Evolutionary conservation across 2,329 filamentous ascomycete genomes (phyloP).

Genomic region (Basipetospora sp.): DNA sequence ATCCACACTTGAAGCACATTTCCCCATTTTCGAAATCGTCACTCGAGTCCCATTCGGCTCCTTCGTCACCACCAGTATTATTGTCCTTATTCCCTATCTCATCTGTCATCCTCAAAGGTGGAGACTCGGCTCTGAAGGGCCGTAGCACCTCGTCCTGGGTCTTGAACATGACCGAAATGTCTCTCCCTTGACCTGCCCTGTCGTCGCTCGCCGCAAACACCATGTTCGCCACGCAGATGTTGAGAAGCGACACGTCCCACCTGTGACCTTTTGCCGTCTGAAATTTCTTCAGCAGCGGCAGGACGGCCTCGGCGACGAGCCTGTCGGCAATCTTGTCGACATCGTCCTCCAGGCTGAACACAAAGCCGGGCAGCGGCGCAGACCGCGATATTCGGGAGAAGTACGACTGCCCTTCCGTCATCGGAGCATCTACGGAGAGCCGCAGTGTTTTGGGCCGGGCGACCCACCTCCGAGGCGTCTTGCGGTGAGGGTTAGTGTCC

Average conservation of each 20-base stretch:
- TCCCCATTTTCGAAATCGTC: slow-evolving; percentile 16
- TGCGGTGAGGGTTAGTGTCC: slow-evolving; percentile 16
- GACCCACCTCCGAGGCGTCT: slow-evolving; percentile 43
- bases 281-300: slow-evolving; percentile 60
- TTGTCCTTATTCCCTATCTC: slow-evolving; percentile 15
- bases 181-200: slow-evolving; percentile 45
- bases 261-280: slow-evolving; percentile 49
- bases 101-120: slow-evolving; percentile 10
- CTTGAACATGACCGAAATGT: slow-evolving; percentile 74
- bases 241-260: slow-evolving; percentile 74
- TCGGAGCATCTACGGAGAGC: slow-evolving; percentile 54
- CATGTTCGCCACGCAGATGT: slow-evolving; percentile 82
- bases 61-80: slow-evolving; percentile 15
- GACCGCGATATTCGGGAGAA: slow-evolving; percentile 66
- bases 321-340: slow-evolving; percentile 49
- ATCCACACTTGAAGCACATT: slow-evolving; percentile 34
- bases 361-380: slow-evolving; percentile 53
- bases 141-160: slow-evolving; percentile 54
- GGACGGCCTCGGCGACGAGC: slow-evolving; percentile 52
- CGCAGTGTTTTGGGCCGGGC: slow-evolving; percentile 71
- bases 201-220: slow-evolving; percentile 36
- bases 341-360: slow-evolving; percentile 49
- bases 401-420: slow-evolving; percentile 34
- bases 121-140: slow-evolving; percentile 38
- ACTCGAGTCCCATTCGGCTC: slow-evolving; percentile 10